phyloP scores from a whole-genome alignment of 768 basidiomycete genomes.

The Xerocomellus amylosporus region DNA sequence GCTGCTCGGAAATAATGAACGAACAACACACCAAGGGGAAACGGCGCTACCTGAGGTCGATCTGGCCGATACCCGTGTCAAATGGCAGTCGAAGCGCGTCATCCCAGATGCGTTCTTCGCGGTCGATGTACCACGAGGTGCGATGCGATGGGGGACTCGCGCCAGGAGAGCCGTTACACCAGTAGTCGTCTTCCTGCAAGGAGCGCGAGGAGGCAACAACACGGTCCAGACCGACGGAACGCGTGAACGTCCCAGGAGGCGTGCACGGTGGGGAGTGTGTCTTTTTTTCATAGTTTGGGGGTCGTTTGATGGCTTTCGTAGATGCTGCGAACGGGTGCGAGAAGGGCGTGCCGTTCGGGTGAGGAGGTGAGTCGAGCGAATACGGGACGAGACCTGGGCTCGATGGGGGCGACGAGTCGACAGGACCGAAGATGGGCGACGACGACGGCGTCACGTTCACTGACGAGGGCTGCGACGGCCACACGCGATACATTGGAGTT shows the following conservation, averaged over 20 bases:
- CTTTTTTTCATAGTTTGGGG: slow-evolving; percentile 46
- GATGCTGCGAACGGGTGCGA: slow-evolving; percentile 60
- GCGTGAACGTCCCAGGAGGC: slow-evolving; percentile 21
- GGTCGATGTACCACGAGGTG: slow-evolving; percentile 23
- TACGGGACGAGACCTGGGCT: slow-evolving; percentile 30
- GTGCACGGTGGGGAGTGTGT: slow-evolving; percentile 18
- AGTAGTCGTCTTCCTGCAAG: slow-evolving; percentile 26
- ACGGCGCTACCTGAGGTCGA: slow-evolving; percentile 52
- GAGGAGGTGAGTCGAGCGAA: slow-evolving; percentile 33
- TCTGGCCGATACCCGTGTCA: slow-evolving; percentile 46
- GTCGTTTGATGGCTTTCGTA: slow-evolving; percentile 43
- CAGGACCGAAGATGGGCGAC: slow-evolving; percentile 40
- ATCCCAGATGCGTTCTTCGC: slow-evolving; percentile 47
- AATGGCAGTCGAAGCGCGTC: slow-evolving; percentile 42
- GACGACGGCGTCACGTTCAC: slow-evolving; percentile 47
- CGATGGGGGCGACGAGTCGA: slow-evolving; percentile 38
- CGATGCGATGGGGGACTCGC: slow-evolving; percentile 8
- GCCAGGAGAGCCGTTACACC: slow-evolving; percentile 9
- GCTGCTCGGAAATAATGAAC: slow-evolving; percentile 29
- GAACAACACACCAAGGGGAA: slow-evolving; percentile 6
- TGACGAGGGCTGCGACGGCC: slow-evolving; percentile 14
- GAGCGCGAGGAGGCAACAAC: slow-evolving; percentile 15
- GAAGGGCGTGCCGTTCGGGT: slow-evolving; percentile 7
- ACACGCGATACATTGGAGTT: background rate
- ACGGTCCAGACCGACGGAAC: slow-evolving; percentile 14